Base-by-base conservation (phyloP, 108 stramenopile genomes). In the Poteriospumella lacustris region DNA sequence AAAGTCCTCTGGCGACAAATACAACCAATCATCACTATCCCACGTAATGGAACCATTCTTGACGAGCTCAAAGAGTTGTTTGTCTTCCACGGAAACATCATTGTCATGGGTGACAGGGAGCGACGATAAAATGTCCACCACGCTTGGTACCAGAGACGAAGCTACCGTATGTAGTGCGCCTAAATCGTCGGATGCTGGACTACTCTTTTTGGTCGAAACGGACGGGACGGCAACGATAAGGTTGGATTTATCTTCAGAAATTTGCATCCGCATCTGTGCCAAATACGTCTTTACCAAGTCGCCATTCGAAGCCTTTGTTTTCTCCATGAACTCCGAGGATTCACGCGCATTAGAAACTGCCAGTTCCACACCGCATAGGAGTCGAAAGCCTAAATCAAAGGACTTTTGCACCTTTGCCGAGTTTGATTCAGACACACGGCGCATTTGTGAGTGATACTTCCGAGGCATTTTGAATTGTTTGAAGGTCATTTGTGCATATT, bases 11-110 rank as follows among this genome's bases (percentile, higher is more conserved):
- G 60, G 60, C 5, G 3, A 5, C 12, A 64, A 24, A 24, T 12
- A 64, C 31, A 64, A 12, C 60, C 60, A 64, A 5, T 26, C 15
- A 24, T 64, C 60, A 64, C 60, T 64, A 19, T 64, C 60, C 9
- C 33, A 64, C 28, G 15, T 24, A 9, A 31, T 24, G 15, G 52
- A 56, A 56, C 24, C 52, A 56, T 56, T 56, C 24, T 56, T 56
- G 24, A 56, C 24, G 9, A 5, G 9, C 31, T 64, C 60, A 64
- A 64, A 3, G 9, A 34, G 3, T 12, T 9, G 28, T 64, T 33
- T 33, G 15, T 5, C 24, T 24, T 64, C 60, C 9, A 34, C 31
- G 28, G 5, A 9, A 24, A 31, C 31, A 64, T 64, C 60, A 12
- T 33, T 24, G 15, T 3, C 12, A 64, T 64, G 29, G 36, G 3